Base-by-base conservation (phyloP, 192 early-diverging fungal genomes). In the Coemansia sp. region DNA sequence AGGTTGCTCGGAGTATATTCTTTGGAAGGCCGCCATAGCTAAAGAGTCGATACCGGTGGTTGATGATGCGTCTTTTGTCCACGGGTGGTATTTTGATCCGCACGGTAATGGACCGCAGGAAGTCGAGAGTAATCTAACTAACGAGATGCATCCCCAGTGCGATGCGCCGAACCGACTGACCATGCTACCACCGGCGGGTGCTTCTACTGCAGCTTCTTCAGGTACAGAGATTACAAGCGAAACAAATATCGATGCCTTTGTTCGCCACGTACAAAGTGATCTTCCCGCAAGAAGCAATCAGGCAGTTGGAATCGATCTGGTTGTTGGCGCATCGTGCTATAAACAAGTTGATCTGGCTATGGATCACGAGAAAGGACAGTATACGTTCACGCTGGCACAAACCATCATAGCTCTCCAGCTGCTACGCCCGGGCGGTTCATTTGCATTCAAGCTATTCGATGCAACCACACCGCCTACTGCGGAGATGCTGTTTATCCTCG, bases 61-160 rank as follows among this genome's bases (percentile, higher is more conserved):
- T 47, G 44, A 1, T 4, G 44, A 45, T 9, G 19, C 44, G 19
- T 47, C 22, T 11, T 10, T 45, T 11, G 34, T 50, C 2, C 50
- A 36, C 27, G 75, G 75, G 13, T 78, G 75, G 75, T 66, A 62
- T 47, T 68, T 78, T 55, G 62, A 53, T 25, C n/a, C 65, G 5
- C 25, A 29, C 28, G 2, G 27, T 0, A 11, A 23, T 6, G 61
- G 27, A 13, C 17, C 30, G 3, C 44, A 47, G 2, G 44, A 2
- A 47, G 10, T 22, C 7, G 44, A 22, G 22, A n/a, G n/a, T n/a
- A n/a, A n/a, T n/a, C 10, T 47, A 13, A 20, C 23, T 11, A 23
- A 20, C 30, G 25, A 34, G 1, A 47, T 47, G 44, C 44, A 27
- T 11, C 2, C 2, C 9, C 44, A 47, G 44, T 47, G 44, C 22